phyloP scores from a whole-genome alignment of 2,329 filamentous ascomycete genomes.

The Lasiodiplodia theobromae region DNA sequence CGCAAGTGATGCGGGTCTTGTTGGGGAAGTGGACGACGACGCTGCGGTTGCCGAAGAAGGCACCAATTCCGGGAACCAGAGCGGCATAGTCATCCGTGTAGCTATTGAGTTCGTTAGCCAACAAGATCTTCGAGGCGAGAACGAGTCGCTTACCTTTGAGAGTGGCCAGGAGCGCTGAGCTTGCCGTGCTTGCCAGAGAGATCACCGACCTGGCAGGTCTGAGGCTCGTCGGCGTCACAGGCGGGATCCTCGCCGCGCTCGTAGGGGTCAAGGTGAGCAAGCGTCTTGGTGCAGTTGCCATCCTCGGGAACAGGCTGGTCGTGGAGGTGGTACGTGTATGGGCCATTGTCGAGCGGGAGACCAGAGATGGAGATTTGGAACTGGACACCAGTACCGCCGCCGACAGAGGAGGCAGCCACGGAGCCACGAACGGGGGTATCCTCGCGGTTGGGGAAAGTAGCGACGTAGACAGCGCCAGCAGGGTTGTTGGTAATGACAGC shows the following conservation, averaged over 20 bases:
- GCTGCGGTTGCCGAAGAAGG: constrained; percentile 62
- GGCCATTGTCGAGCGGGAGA: constrained; percentile 51
- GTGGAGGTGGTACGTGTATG: constrained; percentile 58
- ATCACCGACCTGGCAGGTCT: constrained; percentile 55
- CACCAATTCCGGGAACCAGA: constrained; percentile 46
- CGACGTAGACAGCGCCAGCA: constrained; percentile 48
- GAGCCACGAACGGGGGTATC: constrained; percentile 45
- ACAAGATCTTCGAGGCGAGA: neutral
- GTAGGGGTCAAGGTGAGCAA: constrained; percentile 54
- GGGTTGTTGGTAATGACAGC: constrained; percentile 48
- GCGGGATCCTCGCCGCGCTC: constrained; percentile 46
- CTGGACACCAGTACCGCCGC: constrained; percentile 49
- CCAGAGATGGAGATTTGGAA: constrained; percentile 50
- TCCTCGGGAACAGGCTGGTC: constrained; percentile 49
- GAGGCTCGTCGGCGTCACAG: constrained; percentile 47
- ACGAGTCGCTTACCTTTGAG: constrained; percentile 37
- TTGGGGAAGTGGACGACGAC: constrained; percentile 63
- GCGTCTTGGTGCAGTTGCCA: constrained; percentile 53
- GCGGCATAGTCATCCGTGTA: constrained; percentile 60
- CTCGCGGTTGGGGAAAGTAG: constrained; percentile 44
- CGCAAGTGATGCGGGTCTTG: constrained; percentile 63
- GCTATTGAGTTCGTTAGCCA: constrained; percentile 36
- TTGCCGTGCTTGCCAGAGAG: constrained; percentile 55
- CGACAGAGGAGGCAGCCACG: constrained; percentile 42
- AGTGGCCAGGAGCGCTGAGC: constrained; percentile 41